Evolutionary conservation across 345 rosid species (phyloP), one percentile per base, ranked within the genome.

Genomic region (Boechera retrofracta): DNA sequence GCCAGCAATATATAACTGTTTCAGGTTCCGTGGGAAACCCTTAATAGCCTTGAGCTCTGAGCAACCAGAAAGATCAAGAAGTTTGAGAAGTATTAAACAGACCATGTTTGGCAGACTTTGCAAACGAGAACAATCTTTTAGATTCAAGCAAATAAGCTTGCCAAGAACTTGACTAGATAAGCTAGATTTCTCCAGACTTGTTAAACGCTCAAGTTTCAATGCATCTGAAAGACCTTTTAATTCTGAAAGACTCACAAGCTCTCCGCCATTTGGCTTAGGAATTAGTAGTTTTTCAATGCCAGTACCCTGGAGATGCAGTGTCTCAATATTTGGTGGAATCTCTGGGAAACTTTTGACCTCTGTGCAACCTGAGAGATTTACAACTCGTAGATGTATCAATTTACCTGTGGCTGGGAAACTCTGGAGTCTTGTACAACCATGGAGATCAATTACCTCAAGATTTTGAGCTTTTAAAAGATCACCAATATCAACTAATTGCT

Each of bases 1-100:
- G 71, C 71, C 45, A 49, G 71, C 58, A 66, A 66, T 0, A 49
- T 48, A 10, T 66, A 66, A 66, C 44, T 66, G 57, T 66, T 18
- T 66, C 31, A 66, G 18, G 45, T 66, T 66, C 15, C 10, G 70
- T 0, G 57, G 70, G 5, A 66, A 66, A 3, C 44, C 57, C 11
- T 66, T 31, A 45, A 64, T 8, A 64, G 13, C 29, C 26, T 28
- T 12, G 1, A 64, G 69, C 39, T 44, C 15, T 7, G 53, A 28
- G 54, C 69, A 64, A 9, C 69, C 69, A 44, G 69, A 64, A 3
- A 64, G 10, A 45, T 45, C 38, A 44, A 64, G 69, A 44, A 64
- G 39, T 44, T 1, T 44, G 39, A 64, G 69, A 44, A 13, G 5
- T 45, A 15, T 54, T 44, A 64, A 45, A 29, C 5, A 9, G 15